Percentiles rank a stretch among this genome's conserved stretches.
These are phyloP conservation scores for Glonium stellatum DNA, from an alignment of 495 filamentous ascomycete species.

Conservation along the genomic window DNA sequence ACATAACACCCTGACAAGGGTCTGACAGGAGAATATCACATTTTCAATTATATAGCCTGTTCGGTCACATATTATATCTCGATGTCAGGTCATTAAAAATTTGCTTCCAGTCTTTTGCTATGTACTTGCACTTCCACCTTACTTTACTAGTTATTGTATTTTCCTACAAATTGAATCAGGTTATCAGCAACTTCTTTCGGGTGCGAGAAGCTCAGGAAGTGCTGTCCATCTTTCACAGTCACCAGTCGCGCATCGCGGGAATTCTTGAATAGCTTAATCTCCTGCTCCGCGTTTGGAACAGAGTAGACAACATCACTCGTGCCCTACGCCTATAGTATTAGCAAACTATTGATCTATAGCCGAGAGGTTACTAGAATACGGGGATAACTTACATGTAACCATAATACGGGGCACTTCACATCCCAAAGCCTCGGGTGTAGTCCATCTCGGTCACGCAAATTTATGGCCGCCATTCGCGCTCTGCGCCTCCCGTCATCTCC, in stretches of 20 bases:
- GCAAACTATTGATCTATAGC: background rate
- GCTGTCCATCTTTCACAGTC: constrained; percentile 46
- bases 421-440: constrained; percentile 48
- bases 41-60: no score
- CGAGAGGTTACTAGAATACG: background rate
- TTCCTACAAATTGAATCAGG: constrained; percentile 47
- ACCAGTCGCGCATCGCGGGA: constrained; percentile 45
- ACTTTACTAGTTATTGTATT: constrained; percentile 26
- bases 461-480: constrained; percentile 51
- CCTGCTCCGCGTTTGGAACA: constrained; percentile 43
- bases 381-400: constrained; percentile 44
- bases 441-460: constrained; percentile 53
- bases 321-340: constrained; percentile 32
- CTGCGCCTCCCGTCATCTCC: constrained; percentile 53
- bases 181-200: constrained; percentile 49
- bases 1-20: no score
- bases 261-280: constrained; percentile 52
- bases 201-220: constrained; percentile 52
- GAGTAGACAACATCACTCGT: constrained; percentile 48
- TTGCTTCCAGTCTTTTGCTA: no score
- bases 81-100: no score
- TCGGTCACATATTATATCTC: no score
- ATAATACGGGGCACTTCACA: constrained; percentile 54
- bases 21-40: no score
- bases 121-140: no score